phyloP scores from a whole-genome alignment of 2,329 filamentous ascomycete species.

The Aureobasidium sp. region DNA sequence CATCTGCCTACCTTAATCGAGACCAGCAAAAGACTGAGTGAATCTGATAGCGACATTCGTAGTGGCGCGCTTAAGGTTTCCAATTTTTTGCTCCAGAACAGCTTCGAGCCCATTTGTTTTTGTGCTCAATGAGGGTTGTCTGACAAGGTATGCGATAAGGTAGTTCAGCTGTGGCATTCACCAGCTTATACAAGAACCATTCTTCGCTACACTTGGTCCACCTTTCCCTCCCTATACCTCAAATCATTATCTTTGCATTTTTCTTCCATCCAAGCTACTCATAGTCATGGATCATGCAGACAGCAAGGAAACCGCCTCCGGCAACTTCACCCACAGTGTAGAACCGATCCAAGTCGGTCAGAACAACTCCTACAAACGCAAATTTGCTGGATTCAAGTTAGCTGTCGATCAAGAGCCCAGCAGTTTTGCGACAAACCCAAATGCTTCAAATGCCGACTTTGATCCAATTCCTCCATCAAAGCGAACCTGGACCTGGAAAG shows the following conservation, averaged over 20 bases:
- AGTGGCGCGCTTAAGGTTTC: neutral
- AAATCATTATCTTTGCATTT: neutral
- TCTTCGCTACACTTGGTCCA: neutral
- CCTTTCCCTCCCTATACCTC: neutral
- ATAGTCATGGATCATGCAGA: neutral
- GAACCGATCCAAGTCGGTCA: neutral
- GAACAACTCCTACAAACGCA: neutral
- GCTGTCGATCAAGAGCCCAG: neutral
- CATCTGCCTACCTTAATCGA: neutral
- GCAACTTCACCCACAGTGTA: neutral
- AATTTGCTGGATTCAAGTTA: neutral
- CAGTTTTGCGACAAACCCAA: slow-evolving; percentile 1
- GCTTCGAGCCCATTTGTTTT: neutral
- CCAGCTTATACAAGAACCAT: neutral
- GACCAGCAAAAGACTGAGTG: neutral
- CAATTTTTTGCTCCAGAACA: neutral
- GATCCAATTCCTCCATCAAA: slow-evolving; percentile 1
- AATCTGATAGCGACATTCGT: neutral
- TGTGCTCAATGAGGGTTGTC: neutral
- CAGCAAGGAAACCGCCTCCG: neutral
- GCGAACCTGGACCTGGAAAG: slow-evolving; percentile 1
- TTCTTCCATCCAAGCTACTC: too few species aligned
- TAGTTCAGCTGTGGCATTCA: neutral
- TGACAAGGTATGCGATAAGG: neutral
- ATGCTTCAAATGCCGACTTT: neutral